Evolutionary conservation across 306 rosid genomes (phyloP).

Genomic region (Sphenostylis stenocarpa): DNA sequence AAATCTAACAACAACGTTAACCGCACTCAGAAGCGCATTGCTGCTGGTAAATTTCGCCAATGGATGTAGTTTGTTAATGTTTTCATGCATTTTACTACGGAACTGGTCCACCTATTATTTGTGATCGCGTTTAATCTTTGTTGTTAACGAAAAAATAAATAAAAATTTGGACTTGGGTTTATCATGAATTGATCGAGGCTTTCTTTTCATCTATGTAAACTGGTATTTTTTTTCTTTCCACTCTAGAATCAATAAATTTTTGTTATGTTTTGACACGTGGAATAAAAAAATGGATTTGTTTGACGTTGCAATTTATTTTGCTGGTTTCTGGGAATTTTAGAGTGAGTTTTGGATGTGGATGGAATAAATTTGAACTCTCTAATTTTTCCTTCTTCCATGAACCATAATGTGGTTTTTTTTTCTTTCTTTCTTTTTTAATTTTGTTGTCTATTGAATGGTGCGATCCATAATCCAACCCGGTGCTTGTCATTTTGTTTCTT

Average conservation of each 20-base stretch:
- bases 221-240: background rate
- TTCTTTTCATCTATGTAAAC: background rate
- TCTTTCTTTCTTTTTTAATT: too few species aligned
- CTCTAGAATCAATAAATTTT: background rate
- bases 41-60: constrained; percentile 39
- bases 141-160: background rate
- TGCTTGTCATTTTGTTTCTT: constrained; percentile 42
- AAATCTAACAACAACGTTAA: constrained; percentile 26
- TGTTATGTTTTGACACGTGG: constrained; percentile 1
- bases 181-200: constrained; percentile 20
- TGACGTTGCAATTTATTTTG: background rate
- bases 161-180: constrained; percentile 23
- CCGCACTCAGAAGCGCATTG: constrained; percentile 29
- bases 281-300: background rate
- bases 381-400: background rate
- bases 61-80: background rate
- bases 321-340: background rate
- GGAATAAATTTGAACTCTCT: background rate
- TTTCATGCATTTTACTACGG: background rate
- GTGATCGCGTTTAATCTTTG: background rate
- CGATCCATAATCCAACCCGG: constrained; percentile 26
- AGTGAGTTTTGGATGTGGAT: constrained; percentile 4
- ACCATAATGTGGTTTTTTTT: background rate
- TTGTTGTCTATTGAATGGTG: background rate
- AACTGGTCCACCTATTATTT: background rate